Conservation (phyloP, 2,329 filamentous ascomycete genomes). For the Aspergillus sp. region DNA sequence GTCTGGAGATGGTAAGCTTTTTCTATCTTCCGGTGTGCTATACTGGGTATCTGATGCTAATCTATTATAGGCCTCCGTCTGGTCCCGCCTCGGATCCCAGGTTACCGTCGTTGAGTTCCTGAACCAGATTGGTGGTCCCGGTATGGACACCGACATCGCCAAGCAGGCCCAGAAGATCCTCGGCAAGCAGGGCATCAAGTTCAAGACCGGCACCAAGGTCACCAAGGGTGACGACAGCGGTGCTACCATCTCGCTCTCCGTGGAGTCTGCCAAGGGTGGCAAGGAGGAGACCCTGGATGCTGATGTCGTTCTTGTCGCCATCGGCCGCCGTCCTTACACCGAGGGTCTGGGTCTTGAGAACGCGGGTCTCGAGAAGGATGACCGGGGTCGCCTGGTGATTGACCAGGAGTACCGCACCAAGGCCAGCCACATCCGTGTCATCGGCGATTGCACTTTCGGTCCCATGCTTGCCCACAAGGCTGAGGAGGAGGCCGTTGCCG, state of each 20-base stretch:
- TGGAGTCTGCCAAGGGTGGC: constrained; percentile 93
- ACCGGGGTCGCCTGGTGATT: constrained; percentile 91
- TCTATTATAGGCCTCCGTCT: constrained; percentile 69
- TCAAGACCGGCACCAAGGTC: constrained; percentile 98
- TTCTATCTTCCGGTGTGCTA: background rate
- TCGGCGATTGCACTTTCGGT: constrained; percentile 94
- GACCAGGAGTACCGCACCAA: constrained; percentile 99
- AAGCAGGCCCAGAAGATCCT: constrained; percentile 92
- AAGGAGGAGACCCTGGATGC: constrained; percentile 91
- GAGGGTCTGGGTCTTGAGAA: constrained; percentile 89
- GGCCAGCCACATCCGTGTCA: constrained; percentile 91
- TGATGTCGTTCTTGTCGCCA: constrained; percentile 94
- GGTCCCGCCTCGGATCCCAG: constrained; percentile 89
- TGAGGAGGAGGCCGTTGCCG: constrained; percentile 95
- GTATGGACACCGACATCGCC: constrained; percentile 93
- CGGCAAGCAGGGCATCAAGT: constrained; percentile 94
- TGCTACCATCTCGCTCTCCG: constrained; percentile 74
- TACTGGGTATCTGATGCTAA: constrained; percentile 2
- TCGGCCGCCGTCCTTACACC: constrained; percentile 94
- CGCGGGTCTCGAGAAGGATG: constrained; percentile 71
- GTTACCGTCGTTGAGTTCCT: constrained; percentile 98
- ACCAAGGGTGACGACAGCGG: constrained; percentile 76
- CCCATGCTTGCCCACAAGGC: constrained; percentile 99
- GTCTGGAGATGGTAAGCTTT: constrained; percentile 81
- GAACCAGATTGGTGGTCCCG: constrained; percentile 92